phyloP scores from a whole-genome alignment of 2,329 filamentous ascomycete species.

The Pyrenochaeta sp. region DNA sequence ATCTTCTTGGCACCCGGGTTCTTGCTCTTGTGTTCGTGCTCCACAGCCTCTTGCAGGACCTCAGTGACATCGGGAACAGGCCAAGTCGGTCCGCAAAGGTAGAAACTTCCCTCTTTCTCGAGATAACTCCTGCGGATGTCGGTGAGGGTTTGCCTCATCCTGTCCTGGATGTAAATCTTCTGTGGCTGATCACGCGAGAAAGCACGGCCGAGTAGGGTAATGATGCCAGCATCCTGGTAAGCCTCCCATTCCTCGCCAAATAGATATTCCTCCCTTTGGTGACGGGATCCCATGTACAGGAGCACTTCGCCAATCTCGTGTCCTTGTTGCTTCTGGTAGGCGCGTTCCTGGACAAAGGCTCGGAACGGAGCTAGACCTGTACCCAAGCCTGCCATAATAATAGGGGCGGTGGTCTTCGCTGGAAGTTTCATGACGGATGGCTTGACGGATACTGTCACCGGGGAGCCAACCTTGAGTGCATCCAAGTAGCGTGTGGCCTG shows the following conservation, averaged over 20 bases:
- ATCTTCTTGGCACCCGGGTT: conserved; percentile 71
- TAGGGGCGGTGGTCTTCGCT: conserved; percentile 80
- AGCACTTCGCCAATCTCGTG: conserved; percentile 93
- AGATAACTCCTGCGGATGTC: conserved; percentile 89
- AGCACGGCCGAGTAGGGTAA: conserved; percentile 89
- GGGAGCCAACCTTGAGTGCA: conserved; percentile 73
- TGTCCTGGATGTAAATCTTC: conserved; percentile 99
- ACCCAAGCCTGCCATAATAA: conserved; percentile 99
- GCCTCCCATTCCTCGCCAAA: conserved; percentile 99
- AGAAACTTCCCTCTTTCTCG: conserved; percentile 87
- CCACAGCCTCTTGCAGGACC: conserved; percentile 92
- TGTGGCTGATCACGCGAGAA: conserved; percentile 96
- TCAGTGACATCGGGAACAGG: conserved; percentile 95
- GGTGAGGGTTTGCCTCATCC: conserved; percentile 86
- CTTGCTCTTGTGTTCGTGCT: conserved; percentile 70
- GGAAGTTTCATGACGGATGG: conserved; percentile 99
- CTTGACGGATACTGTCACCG: conserved; percentile 93
- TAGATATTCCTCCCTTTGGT: conserved; percentile 97
- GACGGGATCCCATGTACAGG: conserved; percentile 94
- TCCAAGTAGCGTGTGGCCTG: conserved; percentile 93
- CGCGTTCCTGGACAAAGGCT: conserved; percentile 96
- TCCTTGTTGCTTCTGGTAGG: conserved; percentile 96
- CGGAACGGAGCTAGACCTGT: conserved; percentile 99
- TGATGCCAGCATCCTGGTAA: conserved; percentile 92
- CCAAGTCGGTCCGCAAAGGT: conserved; percentile 98